Evolutionary conservation across 1,284 basidiomycete species (phyloP).

Genomic region (Tilletia horrida): DNA sequence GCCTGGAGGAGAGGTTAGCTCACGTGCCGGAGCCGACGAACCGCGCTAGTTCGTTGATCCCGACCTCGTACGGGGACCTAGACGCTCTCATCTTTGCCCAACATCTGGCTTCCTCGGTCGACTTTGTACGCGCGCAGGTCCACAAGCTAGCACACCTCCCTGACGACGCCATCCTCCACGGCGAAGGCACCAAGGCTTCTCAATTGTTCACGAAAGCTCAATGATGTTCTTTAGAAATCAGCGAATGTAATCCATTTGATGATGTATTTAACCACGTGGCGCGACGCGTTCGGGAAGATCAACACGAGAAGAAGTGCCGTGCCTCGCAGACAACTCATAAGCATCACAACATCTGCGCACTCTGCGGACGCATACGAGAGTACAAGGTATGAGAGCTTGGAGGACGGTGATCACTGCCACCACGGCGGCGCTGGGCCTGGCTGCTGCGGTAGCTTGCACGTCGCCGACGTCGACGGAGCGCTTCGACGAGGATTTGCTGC

Average conservation of each 20-base stretch:
- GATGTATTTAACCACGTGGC: no score
- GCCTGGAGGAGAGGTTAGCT: neutral
- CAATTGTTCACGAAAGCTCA: neutral
- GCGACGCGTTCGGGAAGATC: no score
- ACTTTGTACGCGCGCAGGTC: neutral
- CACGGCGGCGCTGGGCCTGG: neutral
- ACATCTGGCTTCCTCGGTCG: conserved; percentile 2
- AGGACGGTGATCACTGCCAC: neutral
- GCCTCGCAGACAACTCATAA: no score
- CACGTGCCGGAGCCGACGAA: conserved; percentile 7
- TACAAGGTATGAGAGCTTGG: neutral
- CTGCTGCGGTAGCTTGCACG: neutral
- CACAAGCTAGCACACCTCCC: neutral
- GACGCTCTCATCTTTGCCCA: conserved; percentile 12
- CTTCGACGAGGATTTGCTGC: conserved; percentile 65
- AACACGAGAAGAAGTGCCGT: no score
- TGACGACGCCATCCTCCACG: neutral
- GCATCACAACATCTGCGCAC: no score
- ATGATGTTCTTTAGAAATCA: neutral
- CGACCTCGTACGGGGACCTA: neutral
- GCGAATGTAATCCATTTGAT: neutral
- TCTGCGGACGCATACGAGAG: no score
- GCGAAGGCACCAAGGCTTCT: neutral
- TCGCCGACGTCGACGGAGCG: conserved; percentile 8
- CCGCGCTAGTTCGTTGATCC: conserved; percentile 9